Evolutionary conservation across 441 rosid genomes (phyloP).

Genomic region (Breynia disticha): DNA sequence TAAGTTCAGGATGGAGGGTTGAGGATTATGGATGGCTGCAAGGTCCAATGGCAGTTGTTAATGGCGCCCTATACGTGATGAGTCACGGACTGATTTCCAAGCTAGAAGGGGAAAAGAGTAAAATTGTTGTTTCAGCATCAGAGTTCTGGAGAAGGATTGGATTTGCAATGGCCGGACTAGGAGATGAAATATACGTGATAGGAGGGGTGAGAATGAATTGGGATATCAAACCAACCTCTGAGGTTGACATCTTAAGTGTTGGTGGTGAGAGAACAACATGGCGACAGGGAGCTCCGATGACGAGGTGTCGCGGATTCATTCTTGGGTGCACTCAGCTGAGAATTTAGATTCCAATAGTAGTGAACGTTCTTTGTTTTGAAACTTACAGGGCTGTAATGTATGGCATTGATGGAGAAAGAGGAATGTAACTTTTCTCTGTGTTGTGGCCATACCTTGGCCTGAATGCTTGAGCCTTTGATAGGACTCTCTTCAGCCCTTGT

Average conservation of each 20-base stretch:
- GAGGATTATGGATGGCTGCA: constrained; percentile 74
- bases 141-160: constrained; percentile 80
- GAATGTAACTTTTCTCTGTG: constrained; percentile 6
- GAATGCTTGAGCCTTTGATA: no score
- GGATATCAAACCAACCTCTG: constrained; percentile 65
- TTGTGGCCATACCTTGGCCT: constrained; percentile 10
- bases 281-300: constrained; percentile 73
- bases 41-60: constrained; percentile 82
- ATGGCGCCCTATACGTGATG: constrained; percentile 61
- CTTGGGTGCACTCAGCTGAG: constrained; percentile 68
- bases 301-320: constrained; percentile 65
- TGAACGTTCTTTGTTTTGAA: constrained; percentile 16
- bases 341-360: constrained; percentile 29
- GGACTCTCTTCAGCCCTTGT: no score
- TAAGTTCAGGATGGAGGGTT: constrained; percentile 54
- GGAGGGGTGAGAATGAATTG: constrained; percentile 86
- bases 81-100: constrained; percentile 49
- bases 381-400: constrained; percentile 10
- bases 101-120: constrained; percentile 47
- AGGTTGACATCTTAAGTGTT: constrained; percentile 48
- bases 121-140: constrained; percentile 53
- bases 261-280: constrained; percentile 61
- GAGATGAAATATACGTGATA: constrained; percentile 59
- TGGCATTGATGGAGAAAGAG: constrained; percentile 19
- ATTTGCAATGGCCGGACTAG: constrained; percentile 59